Evolutionary conservation across 805 yeast species (phyloP), one percentile per base, ranked within the genome.

Genomic region (Pichia californica): DNA sequence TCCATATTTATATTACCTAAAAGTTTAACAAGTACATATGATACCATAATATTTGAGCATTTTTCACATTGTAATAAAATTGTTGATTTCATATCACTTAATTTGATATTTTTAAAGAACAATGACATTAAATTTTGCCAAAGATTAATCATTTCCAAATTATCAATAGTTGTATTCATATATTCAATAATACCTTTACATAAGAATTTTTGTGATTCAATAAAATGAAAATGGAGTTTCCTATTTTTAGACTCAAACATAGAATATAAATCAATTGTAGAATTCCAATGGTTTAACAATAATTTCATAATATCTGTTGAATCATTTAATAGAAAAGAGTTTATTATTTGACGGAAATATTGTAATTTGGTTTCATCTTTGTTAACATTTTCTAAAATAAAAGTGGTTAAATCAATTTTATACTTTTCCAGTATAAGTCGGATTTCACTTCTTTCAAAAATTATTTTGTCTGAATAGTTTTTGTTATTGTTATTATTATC

Each of bases 401-500:
- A 15, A 18, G 13, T 16, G 2, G 43, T 40, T n/a, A 35, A 21
- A 10, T 29, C 30, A 2, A 25, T 11, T 6, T 38, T 7, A 30
- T 37, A 48, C 2, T n/a, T 13, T 26, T 38, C 44, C 36, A 43
- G 38, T 7, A 27, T 11, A 5, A 5, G 4, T 15, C 27, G 40
- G 3, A 48, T 16, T 13, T 11, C 23, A 15, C 14, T 21, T 33
- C 36, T 36, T 1, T 33, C 18, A 5, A 45, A 26, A 7, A 16
- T 21, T 11, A 45, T 16, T 11, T 44, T 20, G 2, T 30, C 8
- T 3, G 30, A 27, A n/a, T 32, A 3, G 18, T 40, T 18, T 7
- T 49, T 43, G 15, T 43, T 29, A 23, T 45, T 45, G 18, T 40
- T 18, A 7, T 49, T 43, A 19, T 43, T 29, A 23, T 45, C 47